These are phyloP conservation scores for Chrysochromulina tobinii DNA, from an alignment of 78 protist genomes.

Conservation along the genomic window DNA sequence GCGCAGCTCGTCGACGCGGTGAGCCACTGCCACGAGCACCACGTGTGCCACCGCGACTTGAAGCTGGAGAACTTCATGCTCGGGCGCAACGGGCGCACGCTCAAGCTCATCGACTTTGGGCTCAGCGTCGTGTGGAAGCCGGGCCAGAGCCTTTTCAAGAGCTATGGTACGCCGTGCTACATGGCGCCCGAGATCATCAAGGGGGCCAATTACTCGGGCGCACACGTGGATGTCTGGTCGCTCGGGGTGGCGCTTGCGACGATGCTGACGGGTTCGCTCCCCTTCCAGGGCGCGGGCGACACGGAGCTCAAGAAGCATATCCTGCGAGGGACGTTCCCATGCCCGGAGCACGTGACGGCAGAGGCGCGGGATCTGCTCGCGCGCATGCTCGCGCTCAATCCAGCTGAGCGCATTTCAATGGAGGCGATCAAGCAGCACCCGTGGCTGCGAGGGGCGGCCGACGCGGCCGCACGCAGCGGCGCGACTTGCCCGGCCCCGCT, in stretches of 20 bases:
- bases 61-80: slow-evolving; percentile 49
- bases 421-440: background rate
- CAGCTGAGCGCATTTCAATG: background rate
- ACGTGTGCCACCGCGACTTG: slow-evolving; percentile 52
- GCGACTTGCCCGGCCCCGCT: background rate
- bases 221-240: slow-evolving; percentile 56
- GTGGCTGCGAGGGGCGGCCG: background rate
- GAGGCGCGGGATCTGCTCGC: background rate
- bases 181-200: background rate
- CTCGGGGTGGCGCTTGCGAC: slow-evolving; percentile 32
- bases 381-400: background rate
- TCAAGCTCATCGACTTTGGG: background rate
- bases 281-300: slow-evolving; percentile 8
- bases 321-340: background rate
- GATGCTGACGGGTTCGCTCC: slow-evolving; percentile 37
- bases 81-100: background rate
- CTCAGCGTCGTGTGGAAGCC: background rate
- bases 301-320: background rate
- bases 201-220: background rate
- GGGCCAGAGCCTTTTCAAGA: background rate
- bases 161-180: slow-evolving; percentile 15
- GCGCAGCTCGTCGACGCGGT: slow-evolving; percentile 30
- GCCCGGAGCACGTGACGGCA: background rate
- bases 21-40: slow-evolving; percentile 38
- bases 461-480: too few species aligned